These are phyloP conservation scores for Scenedesmus sp. DNA, from an alignment of 163 green algal genomes.

Conservation along the genomic window DNA sequence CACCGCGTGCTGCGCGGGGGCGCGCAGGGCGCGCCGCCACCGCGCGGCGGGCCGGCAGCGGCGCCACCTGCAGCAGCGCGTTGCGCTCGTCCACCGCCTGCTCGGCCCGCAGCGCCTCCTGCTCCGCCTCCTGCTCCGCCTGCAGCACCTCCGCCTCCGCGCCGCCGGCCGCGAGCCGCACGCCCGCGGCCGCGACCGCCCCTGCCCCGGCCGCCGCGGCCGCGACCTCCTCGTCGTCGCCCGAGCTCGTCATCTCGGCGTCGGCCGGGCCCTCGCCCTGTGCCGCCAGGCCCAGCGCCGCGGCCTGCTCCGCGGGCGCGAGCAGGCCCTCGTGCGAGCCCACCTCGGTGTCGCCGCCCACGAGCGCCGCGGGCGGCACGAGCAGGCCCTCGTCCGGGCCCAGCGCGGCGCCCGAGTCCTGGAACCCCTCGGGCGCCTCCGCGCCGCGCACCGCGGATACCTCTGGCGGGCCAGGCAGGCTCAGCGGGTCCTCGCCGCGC, in stretches of 20 bases:
- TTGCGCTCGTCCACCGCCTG: background rate
- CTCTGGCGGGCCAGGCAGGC: background rate
- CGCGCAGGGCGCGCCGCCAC: too few relatives aligned
- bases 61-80: conserved; percentile 1
- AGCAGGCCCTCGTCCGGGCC: conserved; percentile 19
- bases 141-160: background rate
- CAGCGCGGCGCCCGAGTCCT: background rate
- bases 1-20: too few relatives aligned
- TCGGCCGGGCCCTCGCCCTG: background rate
- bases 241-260: background rate
- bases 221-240: background rate
- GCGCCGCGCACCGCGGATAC: conserved; percentile 20
- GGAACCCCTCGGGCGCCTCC: background rate
- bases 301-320: background rate
- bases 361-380: background rate
- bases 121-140: background rate
- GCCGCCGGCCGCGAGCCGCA: background rate
- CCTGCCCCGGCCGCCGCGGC: conserved; percentile 22
- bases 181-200: background rate
- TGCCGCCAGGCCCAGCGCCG: background rate
- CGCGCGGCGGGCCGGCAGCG: too few relatives aligned
- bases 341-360: background rate
- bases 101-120: background rate
- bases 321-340: conserved; percentile 18
- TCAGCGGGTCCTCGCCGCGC: conserved; percentile 12